Evolutionary conservation across 192 early-diverging fungal species (phyloP).

Genomic region (Entophlyctis luteolus): DNA sequence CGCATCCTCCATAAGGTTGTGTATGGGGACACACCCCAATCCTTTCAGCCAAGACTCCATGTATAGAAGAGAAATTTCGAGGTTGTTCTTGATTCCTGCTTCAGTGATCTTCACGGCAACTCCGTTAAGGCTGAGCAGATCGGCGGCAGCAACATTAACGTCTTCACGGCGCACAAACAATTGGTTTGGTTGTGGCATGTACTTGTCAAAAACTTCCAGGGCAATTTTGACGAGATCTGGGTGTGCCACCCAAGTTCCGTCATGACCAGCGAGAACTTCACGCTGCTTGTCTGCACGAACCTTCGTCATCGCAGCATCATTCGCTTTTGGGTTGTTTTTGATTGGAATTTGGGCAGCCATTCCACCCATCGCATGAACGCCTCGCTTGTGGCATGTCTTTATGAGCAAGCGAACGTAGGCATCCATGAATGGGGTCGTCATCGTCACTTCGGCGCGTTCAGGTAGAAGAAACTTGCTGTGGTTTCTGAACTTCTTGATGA

Average conservation of each 20-base stretch:
- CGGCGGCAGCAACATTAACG: constrained; percentile 73
- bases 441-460: constrained; percentile 83
- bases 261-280: constrained; percentile 92
- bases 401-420: constrained; percentile 95
- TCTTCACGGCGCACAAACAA: constrained; percentile 88
- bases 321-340: constrained; percentile 86
- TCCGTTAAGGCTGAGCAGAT: constrained; percentile 69
- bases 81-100: constrained; percentile 84
- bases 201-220: constrained; percentile 82
- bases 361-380: constrained; percentile 98
- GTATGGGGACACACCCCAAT: constrained; percentile 93
- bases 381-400: constrained; percentile 96
- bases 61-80: constrained; percentile 86
- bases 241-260: constrained; percentile 90
- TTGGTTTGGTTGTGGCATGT: constrained; percentile 97
- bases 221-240: constrained; percentile 92
- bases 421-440: constrained; percentile 98
- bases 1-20: constrained; percentile 98
- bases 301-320: constrained; percentile 87
- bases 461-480: constrained; percentile 83
- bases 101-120: constrained; percentile 70
- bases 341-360: constrained; percentile 99
- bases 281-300: constrained; percentile 92
- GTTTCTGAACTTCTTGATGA: constrained; percentile 95
- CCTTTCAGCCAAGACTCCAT: constrained; percentile 96